Conservation (phyloP, 345 rosid genomes). For the Citrus sp. region DNA sequence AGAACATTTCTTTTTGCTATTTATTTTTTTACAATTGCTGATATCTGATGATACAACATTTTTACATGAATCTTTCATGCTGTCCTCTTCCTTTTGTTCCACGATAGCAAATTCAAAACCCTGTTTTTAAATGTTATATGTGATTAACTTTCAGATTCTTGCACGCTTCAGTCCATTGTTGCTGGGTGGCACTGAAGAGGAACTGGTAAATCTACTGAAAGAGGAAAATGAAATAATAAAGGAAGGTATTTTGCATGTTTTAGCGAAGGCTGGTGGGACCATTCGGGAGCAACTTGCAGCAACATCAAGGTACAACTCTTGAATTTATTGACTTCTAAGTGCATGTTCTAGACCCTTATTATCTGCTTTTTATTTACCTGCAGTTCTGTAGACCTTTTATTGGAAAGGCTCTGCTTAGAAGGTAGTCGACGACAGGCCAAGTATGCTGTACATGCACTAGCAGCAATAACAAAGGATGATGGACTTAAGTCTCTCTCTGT, state of each 20-base stretch:
- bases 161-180: constrained; percentile 80
- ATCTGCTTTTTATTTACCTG: constrained; percentile 26
- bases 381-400: constrained; percentile 88
- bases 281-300: constrained; percentile 85
- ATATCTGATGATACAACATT: background rate
- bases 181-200: constrained; percentile 79
- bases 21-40: background rate
- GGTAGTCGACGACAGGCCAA: constrained; percentile 94
- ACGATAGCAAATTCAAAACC: background rate
- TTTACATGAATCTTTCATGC: background rate
- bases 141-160: constrained; percentile 58
- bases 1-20: too few relatives aligned
- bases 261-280: constrained; percentile 96
- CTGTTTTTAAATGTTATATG: constrained; percentile 4
- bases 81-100: background rate
- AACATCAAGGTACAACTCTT: constrained; percentile 61
- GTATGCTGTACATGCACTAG: constrained; percentile 96
- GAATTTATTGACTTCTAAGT: constrained; percentile 12
- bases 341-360: constrained; percentile 24
- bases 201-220: constrained; percentile 69
- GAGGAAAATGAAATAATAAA: constrained; percentile 81
- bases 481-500: constrained; percentile 96
- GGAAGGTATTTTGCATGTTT: constrained; percentile 87
- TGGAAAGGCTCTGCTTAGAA: constrained; percentile 93
- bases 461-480: constrained; percentile 96